Percentiles rank a stretch among this genome's conserved stretches.
phyloP scores from a whole-genome alignment of 768 basidiomycete genomes.

The Suillus spraguei region DNA sequence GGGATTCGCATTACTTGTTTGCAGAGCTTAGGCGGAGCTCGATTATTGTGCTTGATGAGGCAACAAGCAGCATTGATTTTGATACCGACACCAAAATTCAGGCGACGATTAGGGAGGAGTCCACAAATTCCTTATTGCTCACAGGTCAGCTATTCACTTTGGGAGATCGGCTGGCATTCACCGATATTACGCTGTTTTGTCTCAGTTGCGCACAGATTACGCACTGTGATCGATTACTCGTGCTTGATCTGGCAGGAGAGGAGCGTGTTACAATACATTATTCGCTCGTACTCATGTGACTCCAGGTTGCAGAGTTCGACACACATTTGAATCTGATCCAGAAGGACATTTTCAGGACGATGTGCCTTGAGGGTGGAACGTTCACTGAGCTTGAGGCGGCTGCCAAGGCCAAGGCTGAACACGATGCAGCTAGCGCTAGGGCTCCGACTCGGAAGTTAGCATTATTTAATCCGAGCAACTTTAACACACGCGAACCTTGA shows the following conservation, averaged over 20 bases:
- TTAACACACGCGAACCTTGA: too few relatives aligned
- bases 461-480: too few relatives aligned
- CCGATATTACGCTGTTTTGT: slow-evolving; percentile 9
- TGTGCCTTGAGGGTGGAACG: slow-evolving; percentile 74
- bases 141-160: slow-evolving; percentile 51
- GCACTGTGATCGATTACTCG: slow-evolving; percentile 83
- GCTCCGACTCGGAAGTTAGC: too few relatives aligned
- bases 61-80: slow-evolving; percentile 86
- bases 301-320: slow-evolving; percentile 63
- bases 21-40: slow-evolving; percentile 50
- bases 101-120: slow-evolving; percentile 83
- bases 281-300: not conserved
- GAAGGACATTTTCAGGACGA: slow-evolving; percentile 63
- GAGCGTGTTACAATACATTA: slow-evolving; percentile 29
- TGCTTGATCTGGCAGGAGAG: slow-evolving; percentile 61
- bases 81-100: slow-evolving; percentile 92
- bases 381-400: slow-evolving; percentile 60
- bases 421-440: not conserved
- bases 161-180: not conserved
- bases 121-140: slow-evolving; percentile 70
- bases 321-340: slow-evolving; percentile 69
- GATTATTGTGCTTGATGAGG: slow-evolving; percentile 81
- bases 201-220: slow-evolving; percentile 67
- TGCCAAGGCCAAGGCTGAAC: slow-evolving; percentile 46
- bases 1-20: too few relatives aligned